Evolutionary conservation across 2,329 filamentous ascomycete genomes (phyloP).

Genomic region (Cordyceps fumosorosea): DNA sequence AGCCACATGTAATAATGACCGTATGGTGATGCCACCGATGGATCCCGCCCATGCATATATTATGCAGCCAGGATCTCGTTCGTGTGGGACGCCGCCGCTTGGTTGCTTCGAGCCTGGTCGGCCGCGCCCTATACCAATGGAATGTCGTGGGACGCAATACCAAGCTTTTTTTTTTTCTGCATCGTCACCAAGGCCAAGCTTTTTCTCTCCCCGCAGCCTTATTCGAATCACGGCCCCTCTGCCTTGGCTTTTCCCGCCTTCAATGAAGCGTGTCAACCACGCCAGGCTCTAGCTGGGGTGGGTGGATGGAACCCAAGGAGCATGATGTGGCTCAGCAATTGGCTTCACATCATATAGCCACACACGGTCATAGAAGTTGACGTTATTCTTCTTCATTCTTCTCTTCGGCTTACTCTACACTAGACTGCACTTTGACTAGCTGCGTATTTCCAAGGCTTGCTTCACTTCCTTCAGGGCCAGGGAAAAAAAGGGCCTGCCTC

Average conservation of each 20-base stretch:
- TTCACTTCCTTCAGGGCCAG: too few species aligned
- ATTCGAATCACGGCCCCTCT: neutral
- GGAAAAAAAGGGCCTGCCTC: neutral
- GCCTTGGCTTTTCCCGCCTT: neutral
- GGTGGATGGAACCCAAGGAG: neutral
- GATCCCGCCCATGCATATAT: neutral
- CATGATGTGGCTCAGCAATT: neutral
- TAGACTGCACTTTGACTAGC: neutral
- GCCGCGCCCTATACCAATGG: too few species aligned
- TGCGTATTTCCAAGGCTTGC: neutral
- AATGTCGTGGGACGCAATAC: neutral
- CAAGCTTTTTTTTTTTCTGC: neutral
- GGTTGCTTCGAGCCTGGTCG: too few species aligned
- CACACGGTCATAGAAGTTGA: conserved; percentile 2
- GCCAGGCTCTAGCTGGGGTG: neutral
- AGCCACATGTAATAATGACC: neutral
- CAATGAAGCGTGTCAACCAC: neutral
- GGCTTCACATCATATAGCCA: neutral
- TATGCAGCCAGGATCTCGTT: neutral
- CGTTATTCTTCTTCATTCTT: neutral
- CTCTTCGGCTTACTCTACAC: neutral
- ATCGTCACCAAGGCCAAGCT: neutral
- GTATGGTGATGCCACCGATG: neutral
- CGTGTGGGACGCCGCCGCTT: neutral
- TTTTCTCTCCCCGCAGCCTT: neutral